Conservation (phyloP, 2,329 filamentous ascomycete species). For the Aureobasidium uvarum region DNA sequence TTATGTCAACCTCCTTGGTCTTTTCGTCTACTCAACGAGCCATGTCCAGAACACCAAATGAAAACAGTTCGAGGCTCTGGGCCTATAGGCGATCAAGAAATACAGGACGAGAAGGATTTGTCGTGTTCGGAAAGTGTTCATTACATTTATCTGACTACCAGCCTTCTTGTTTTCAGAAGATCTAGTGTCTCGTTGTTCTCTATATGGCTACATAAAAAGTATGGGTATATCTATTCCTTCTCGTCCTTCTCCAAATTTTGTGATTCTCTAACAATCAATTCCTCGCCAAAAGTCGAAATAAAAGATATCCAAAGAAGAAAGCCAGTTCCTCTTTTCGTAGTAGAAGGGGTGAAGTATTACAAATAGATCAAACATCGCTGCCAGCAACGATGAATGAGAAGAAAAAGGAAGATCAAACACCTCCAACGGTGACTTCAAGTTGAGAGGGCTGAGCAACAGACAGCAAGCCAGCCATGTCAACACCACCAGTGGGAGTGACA, state of each 20-base stretch:
- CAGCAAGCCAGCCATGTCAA: conserved; percentile 55
- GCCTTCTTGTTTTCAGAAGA: background rate
- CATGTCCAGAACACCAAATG: too few species aligned
- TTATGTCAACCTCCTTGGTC: too few species aligned
- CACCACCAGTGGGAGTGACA: conserved; percentile 57
- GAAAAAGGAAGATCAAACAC: conserved; percentile 30
- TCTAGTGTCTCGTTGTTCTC: background rate
- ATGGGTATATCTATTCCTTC: background rate
- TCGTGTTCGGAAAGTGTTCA: background rate
- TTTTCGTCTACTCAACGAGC: too few species aligned
- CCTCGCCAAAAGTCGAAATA: background rate
- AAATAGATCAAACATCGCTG: background rate
- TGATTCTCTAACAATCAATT: background rate
- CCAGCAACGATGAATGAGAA: background rate
- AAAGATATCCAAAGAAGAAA: background rate
- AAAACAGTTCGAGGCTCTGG: too few species aligned
- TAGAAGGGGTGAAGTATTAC: background rate
- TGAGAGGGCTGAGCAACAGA: conserved; percentile 44
- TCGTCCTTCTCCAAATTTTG: background rate
- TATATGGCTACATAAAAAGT: background rate
- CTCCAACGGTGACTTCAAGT: conserved; percentile 51
- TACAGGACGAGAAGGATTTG: background rate
- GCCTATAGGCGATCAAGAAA: background rate
- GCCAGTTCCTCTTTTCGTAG: background rate
- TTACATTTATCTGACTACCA: background rate